These are phyloP conservation scores for Kwoniella heveanensis DNA, from an alignment of 768 basidiomycete species.

Conservation along the genomic window DNA sequence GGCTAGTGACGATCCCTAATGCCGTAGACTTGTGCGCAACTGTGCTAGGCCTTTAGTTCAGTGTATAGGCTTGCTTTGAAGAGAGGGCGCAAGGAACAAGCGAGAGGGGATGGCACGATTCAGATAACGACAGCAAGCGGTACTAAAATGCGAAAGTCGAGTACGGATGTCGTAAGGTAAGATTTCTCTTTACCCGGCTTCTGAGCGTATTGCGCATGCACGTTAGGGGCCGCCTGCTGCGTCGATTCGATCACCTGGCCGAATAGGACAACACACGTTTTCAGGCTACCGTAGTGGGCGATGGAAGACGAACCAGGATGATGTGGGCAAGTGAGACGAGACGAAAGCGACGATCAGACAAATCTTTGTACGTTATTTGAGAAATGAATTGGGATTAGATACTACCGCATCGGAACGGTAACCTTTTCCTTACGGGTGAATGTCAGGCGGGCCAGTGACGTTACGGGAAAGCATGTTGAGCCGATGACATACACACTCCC, in stretches of 20 bases:
- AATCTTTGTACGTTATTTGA: not conserved
- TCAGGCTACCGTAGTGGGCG: not conserved
- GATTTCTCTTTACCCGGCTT: not conserved
- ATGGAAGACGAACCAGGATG: too few species aligned
- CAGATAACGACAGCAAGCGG: not conserved
- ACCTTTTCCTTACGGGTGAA: not conserved
- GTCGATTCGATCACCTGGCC: too few species aligned
- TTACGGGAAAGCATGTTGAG: not conserved
- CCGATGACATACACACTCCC: constrained; percentile 1
- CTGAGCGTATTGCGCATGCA: not conserved
- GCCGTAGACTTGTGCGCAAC: not conserved
- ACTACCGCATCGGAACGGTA: not conserved
- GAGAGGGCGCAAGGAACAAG: too few species aligned
- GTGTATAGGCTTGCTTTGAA: too few species aligned
- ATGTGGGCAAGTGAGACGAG: too few species aligned
- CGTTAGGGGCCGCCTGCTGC: too few species aligned
- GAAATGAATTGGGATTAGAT: too few species aligned
- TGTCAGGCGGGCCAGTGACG: not conserved
- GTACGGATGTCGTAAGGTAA: not conserved
- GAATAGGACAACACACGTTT: not conserved
- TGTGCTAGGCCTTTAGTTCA: too few species aligned
- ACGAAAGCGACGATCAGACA: constrained; percentile 1
- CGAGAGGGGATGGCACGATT: not conserved
- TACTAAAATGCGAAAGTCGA: not conserved
- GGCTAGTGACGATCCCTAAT: not conserved